A percentile compares a stretch with the other conserved stretches of the same genome.
Evolutionary conservation across 1,139 yeast genomes (phyloP).

Genomic region (Kodamaea sp.): DNA sequence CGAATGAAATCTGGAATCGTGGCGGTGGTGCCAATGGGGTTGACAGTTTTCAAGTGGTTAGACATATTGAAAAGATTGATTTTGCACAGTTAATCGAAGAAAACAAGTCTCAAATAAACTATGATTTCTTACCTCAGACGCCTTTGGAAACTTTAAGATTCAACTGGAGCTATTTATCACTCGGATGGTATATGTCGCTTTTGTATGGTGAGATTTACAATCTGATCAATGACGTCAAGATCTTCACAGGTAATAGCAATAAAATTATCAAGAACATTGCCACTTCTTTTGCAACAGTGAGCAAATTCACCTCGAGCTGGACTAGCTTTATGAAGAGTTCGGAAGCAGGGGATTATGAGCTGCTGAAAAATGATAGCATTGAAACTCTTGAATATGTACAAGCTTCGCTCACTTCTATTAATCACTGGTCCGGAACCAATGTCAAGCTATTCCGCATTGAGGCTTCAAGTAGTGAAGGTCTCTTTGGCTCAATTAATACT

Average conservation of each 20-base stretch:
- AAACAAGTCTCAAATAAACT: slow-evolving; percentile 24
- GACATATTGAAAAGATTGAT: slow-evolving; percentile 35
- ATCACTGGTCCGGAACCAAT: slow-evolving; percentile 64
- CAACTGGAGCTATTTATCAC: slow-evolving; percentile 57
- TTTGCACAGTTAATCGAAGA: slow-evolving; percentile 20
- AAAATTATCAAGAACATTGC: slow-evolving; percentile 35
- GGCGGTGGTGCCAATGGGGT: slow-evolving; percentile 18
- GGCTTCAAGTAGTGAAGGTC: slow-evolving; percentile 35
- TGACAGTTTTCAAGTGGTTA: slow-evolving; percentile 35
- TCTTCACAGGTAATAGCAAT: slow-evolving; percentile 24
- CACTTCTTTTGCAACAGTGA: slow-evolving; percentile 41
- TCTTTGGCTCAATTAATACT: slow-evolving; percentile 27
- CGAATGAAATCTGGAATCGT: slow-evolving; percentile 34
- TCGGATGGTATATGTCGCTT: slow-evolving; percentile 75
- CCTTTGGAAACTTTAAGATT: slow-evolving; percentile 51
- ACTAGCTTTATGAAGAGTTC: slow-evolving; percentile 22
- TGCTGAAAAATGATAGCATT: slow-evolving; percentile 10
- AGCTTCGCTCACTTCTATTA: slow-evolving; percentile 27
- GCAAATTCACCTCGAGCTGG: slow-evolving; percentile 46
- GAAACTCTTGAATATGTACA: slow-evolving; percentile 20
- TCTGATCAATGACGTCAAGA: slow-evolving; percentile 28
- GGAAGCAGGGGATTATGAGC: slow-evolving; percentile 7
- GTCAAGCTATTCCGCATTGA: slow-evolving; percentile 60
- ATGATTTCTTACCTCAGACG: slow-evolving; percentile 33
- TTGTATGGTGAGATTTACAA: slow-evolving; percentile 65